Percentiles rank a stretch among this genome's conserved stretches.
Conservation (phyloP, 2,329 filamentous ascomycete species). For the Pseudonectria buxi region DNA sequence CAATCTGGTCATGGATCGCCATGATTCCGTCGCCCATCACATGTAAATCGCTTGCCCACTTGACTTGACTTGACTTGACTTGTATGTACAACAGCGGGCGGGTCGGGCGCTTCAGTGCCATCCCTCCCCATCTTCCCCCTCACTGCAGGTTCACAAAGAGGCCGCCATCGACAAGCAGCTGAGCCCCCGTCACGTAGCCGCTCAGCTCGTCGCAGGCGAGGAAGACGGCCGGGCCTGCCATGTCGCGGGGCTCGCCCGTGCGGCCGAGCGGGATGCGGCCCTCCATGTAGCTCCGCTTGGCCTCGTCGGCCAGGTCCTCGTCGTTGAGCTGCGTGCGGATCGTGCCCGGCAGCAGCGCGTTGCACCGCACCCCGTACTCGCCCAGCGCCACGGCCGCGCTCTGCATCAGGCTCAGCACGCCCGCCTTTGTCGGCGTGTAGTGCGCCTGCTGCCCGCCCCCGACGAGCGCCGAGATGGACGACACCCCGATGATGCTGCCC, state of each 20-base stretch:
- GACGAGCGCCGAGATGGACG: conserved; percentile 66
- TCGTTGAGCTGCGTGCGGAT: conserved; percentile 82
- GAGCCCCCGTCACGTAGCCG: conserved; percentile 74
- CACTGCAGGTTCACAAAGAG: conserved; percentile 84
- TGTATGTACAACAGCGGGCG: too few species aligned
- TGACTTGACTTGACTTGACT: too few species aligned
- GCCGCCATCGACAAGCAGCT: conserved; percentile 81
- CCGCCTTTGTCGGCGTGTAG: conserved; percentile 86
- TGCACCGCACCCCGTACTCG: conserved; percentile 69
- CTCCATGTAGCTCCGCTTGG: conserved; percentile 73
- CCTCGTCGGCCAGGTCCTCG: conserved; percentile 65
- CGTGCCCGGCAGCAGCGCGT: conserved; percentile 76
- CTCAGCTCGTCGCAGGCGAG: conserved; percentile 73
- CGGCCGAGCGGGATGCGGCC: conserved; percentile 71
- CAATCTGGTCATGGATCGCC: too few species aligned
- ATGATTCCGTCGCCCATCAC: too few species aligned
- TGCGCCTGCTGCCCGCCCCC: conserved; percentile 75
- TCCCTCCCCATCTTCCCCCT: conserved; percentile 2
- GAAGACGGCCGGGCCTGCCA: conserved; percentile 81
- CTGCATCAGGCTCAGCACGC: conserved; percentile 75
- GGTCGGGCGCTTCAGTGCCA: not conserved
- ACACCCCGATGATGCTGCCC: conserved; percentile 73
- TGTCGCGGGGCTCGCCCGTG: conserved; percentile 63
- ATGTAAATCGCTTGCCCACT: too few species aligned
- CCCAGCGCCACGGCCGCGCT: conserved; percentile 74